Evolutionary conservation across 495 filamentous ascomycete species (phyloP), one percentile per base, ranked within the genome.

Genomic region (Xylaria scruposa): DNA sequence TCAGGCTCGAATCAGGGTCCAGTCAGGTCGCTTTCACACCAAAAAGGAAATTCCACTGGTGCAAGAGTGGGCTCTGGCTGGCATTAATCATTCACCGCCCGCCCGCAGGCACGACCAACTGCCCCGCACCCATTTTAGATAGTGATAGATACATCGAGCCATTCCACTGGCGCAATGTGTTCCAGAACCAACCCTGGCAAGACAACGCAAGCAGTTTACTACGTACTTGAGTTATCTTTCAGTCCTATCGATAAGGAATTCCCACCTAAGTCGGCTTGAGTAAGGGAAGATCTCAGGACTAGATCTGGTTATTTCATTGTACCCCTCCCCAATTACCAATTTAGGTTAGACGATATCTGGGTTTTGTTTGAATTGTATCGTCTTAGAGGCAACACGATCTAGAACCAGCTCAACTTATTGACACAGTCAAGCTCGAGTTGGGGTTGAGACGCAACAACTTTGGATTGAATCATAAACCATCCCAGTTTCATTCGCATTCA

Each of bases 71-170:
- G 53, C 54, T 71, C 64, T 13, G 67, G 58, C 24, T 38, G 68
- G 68, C 68, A 70, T 49, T 70, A 70, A 70, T 56, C 36, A 15
- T 64, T 70, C 68, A 70, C 68, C 68, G 68, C 68, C 68, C 68
- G 47, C 59, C 59, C 60, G 36, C n/a, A n/a, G n/a, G n/a, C 60
- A 44, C 60, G 6, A 44, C 47, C 17, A 17, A 38, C 31, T 46
- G 44, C 59, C 60, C 47, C 59, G 58, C 68, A 56, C 19, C 46
- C 24, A 31, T 24, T 44, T 36, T 6, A 21, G 59, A 17, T 42
- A 42, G 38, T 42, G 38, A 42, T 42, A 42, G 38, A 42, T 42
- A 42, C 17, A 9, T 53, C n/a, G 49, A 53, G 19, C 49, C 49
- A 26, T 53, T 26, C 49, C 47, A 51, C n/a, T 51, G n/a, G 47